Percentiles rank a stretch among this genome's conserved stretches.
Evolutionary conservation across 495 filamentous ascomycete genomes (phyloP).

Genomic region (Pseudevernia furfuracea): DNA sequence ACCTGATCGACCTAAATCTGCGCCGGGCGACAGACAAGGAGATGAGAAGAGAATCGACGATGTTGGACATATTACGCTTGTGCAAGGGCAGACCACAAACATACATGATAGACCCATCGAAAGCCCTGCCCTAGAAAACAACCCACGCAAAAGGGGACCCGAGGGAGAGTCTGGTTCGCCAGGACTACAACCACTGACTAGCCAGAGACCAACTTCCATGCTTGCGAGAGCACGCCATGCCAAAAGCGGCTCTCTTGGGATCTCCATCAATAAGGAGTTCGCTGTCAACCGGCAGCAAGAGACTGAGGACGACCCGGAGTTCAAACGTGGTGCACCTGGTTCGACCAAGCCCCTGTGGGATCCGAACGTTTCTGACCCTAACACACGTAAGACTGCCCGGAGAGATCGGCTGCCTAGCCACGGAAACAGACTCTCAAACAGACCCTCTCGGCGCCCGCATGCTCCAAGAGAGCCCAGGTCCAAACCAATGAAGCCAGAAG

Average conservation of each 20-base stretch:
- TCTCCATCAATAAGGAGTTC: neutral
- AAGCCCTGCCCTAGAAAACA: neutral
- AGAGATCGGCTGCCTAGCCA: neutral
- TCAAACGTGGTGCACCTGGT: neutral
- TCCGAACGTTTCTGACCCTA: neutral
- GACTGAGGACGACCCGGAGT: neutral
- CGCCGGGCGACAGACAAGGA: slow-evolving; percentile 1
- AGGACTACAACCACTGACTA: neutral
- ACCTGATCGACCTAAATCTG: neutral
- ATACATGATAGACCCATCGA: neutral
- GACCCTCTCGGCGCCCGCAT: neutral
- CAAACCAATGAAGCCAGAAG: neutral
- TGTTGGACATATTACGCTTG: slow-evolving; percentile 9
- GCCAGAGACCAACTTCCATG: neutral
- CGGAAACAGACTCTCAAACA: neutral
- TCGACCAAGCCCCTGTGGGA: neutral
- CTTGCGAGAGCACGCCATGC: neutral
- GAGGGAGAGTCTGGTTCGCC: neutral
- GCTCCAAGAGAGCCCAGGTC: neutral
- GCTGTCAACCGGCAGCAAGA: neutral
- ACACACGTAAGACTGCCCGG: neutral
- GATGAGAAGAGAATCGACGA: slow-evolving; percentile 12
- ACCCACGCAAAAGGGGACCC: slow-evolving; percentile 15
- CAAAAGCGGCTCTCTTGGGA: neutral
- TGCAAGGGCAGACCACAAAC: neutral